Evolutionary conservation across 139 green algal species (phyloP).

Genomic region (Chlorella sp.): DNA sequence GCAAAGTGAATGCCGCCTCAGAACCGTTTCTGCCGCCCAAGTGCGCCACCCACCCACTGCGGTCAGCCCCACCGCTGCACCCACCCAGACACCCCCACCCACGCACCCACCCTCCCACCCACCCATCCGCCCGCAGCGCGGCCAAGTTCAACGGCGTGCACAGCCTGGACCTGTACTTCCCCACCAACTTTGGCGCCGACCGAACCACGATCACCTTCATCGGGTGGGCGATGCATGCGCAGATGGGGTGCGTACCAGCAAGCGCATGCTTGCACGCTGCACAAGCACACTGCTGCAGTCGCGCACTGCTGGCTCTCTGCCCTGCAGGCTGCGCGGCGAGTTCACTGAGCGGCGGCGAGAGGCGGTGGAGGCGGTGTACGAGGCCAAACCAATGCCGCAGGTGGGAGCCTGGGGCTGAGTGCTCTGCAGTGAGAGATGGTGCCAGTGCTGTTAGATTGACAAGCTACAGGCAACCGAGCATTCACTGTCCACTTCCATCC

Average conservation of each 20-base stretch:
- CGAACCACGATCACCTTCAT: slow-evolving; percentile 74
- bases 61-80: too few relatives aligned
- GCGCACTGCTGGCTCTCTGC: too few relatives aligned
- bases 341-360: slow-evolving; percentile 73
- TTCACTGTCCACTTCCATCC: neutral
- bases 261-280: too few relatives aligned
- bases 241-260: too few relatives aligned
- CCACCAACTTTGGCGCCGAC: slow-evolving; percentile 65
- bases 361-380: slow-evolving; percentile 88
- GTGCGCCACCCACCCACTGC: too few relatives aligned
- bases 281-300: too few relatives aligned
- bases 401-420: slow-evolving; percentile 26
- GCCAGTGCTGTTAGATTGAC: neutral
- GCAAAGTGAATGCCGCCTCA: too few relatives aligned
- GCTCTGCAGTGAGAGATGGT: neutral
- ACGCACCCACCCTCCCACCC: neutral
- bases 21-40: too few relatives aligned
- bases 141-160: slow-evolving; percentile 88
- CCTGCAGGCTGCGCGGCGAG: slow-evolving; percentile 73
- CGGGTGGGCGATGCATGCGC: too few relatives aligned
- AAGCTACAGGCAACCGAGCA: neutral
- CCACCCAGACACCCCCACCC: neutral
- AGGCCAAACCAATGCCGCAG: slow-evolving; percentile 69
- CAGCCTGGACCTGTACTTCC: slow-evolving; percentile 80
- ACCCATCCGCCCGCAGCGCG: slow-evolving; percentile 44